Evolutionary conservation across 2,329 filamentous ascomycete species (phyloP).

Genomic region (Graphilbum fragrans): DNA sequence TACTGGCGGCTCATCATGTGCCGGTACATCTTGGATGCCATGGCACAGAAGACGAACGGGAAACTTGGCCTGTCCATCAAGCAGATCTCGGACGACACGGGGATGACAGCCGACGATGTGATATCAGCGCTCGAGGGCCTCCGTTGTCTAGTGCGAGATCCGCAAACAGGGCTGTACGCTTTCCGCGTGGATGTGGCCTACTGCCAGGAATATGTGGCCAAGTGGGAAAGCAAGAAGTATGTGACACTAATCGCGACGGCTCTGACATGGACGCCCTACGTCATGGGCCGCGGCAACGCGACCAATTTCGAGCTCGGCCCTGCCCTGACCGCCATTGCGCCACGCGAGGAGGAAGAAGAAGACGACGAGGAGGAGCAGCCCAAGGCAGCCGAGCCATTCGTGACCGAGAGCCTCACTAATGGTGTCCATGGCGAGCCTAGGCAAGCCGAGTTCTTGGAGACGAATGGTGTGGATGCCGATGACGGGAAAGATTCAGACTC

Average conservation of each 20-base stretch:
- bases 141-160: constrained; percentile 79
- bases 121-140: constrained; percentile 87
- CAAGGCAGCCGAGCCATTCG: not conserved
- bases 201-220: constrained; percentile 75
- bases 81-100: constrained; percentile 74
- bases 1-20: constrained; percentile 92
- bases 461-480: not conserved
- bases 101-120: constrained; percentile 93
- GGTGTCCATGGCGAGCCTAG: not conserved
- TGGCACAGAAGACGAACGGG: constrained; percentile 21
- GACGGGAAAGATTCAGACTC: not conserved
- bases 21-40: constrained; percentile 60
- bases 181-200: constrained; percentile 77
- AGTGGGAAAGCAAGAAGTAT: constrained; percentile 82
- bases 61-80: constrained; percentile 45
- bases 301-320: constrained; percentile 76
- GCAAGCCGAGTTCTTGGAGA: not conserved
- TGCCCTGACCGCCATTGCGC: constrained; percentile 74
- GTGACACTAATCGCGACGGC: constrained; percentile 70
- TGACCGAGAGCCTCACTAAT: not conserved
- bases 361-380: constrained; percentile 7
- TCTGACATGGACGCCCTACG: constrained; percentile 90
- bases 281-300: constrained; percentile 81
- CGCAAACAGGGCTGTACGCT: constrained; percentile 77
- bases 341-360: constrained; percentile 61